A percentile compares a stretch with the other conserved stretches of the same genome.
These are phyloP conservation scores for Atkinsonella texensis DNA, from an alignment of 2,329 filamentous ascomycete genomes.

Conservation along the genomic window DNA sequence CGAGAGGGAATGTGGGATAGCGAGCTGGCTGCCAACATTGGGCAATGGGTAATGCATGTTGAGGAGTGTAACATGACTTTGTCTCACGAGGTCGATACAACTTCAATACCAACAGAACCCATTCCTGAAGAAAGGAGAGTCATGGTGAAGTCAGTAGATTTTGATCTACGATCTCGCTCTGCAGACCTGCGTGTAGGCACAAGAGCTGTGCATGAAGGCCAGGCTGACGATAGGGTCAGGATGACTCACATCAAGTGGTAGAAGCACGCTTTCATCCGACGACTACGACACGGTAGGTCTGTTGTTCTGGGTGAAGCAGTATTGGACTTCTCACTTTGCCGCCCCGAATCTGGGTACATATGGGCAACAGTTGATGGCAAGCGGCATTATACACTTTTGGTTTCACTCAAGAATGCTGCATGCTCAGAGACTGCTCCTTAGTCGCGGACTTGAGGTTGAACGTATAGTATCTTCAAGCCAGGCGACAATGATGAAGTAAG, in stretches of 20 bases:
- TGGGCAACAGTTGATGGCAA: too few species aligned
- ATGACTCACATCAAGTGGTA: slow-evolving; percentile 37
- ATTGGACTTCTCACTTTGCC: too few species aligned
- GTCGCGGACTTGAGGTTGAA: too few species aligned
- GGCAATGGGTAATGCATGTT: slow-evolving; percentile 40
- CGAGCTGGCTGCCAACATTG: slow-evolving; percentile 42
- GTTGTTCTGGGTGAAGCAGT: too few species aligned
- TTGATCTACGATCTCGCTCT: slow-evolving; percentile 39
- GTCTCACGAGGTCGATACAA: too few species aligned
- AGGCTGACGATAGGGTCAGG: slow-evolving; percentile 34
- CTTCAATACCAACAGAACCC: slow-evolving; percentile 7
- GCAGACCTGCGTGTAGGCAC: slow-evolving; percentile 43
- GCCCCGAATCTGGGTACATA: too few species aligned
- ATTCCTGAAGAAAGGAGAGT: slow-evolving; percentile 43
- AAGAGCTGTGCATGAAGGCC: slow-evolving; percentile 34
- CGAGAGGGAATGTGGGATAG: slow-evolving; percentile 62
- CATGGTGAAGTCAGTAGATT: slow-evolving; percentile 44
- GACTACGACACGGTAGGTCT: too few species aligned
- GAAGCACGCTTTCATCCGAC: background rate
- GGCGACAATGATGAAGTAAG: too few species aligned
- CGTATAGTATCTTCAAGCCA: too few species aligned
- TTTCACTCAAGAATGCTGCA: too few species aligned
- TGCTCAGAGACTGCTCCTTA: too few species aligned
- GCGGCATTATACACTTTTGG: too few species aligned
- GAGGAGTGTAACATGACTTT: slow-evolving; percentile 32